Evolutionary conservation across 2,329 filamentous ascomycete species (phyloP).

Genomic region (Penicillium sp.): DNA sequence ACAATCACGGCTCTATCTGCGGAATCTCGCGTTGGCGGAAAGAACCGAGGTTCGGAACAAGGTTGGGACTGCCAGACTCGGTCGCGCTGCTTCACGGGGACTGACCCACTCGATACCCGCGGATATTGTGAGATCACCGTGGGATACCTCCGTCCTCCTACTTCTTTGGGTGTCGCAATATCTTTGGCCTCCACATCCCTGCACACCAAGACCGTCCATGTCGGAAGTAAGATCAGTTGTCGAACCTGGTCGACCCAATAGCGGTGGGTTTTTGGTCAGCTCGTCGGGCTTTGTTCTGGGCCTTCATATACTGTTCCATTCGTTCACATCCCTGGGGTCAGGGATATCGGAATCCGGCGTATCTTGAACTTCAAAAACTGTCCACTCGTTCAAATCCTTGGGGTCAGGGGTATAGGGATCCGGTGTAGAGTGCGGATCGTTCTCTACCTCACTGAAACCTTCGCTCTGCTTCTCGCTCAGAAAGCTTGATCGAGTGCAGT

Average conservation of each 20-base stretch:
- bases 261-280: not conserved
- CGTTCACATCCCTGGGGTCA: not conserved
- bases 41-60: slow-evolving; percentile 35
- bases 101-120: not conserved
- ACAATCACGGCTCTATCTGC: not conserved
- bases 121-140: not conserved
- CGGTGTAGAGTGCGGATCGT: too few relatives aligned
- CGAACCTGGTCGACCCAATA: not conserved
- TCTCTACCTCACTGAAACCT: not conserved
- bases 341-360: too few relatives aligned
- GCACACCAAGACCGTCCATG: not conserved
- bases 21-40: slow-evolving; percentile 18
- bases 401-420: not conserved
- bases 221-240: not conserved
- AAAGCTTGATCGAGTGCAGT: not conserved
- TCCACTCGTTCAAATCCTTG: not conserved
- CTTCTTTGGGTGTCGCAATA: not conserved
- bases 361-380: not conserved
- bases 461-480: not conserved
- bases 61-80: slow-evolving; percentile 18
- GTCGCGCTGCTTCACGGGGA: slow-evolving; percentile 9
- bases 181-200: not conserved
- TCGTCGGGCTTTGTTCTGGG: not conserved
- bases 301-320: not conserved
- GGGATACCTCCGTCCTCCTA: not conserved